These are phyloP conservation scores for Lipomyces mesembrius DNA, from an alignment of 805 yeast genomes.

Conservation along the genomic window DNA sequence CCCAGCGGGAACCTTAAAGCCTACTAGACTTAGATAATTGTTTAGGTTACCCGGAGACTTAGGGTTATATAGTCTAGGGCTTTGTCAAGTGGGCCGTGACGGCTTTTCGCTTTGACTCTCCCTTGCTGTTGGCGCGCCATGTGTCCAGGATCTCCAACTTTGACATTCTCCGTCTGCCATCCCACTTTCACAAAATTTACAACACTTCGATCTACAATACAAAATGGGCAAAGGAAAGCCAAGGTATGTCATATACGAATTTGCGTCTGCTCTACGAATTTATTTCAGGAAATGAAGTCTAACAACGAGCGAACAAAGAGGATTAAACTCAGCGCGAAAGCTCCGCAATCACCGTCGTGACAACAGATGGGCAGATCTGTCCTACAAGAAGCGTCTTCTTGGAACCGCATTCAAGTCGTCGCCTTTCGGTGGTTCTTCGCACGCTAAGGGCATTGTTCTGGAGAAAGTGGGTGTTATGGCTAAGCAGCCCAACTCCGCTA, in stretches of 20 bases:
- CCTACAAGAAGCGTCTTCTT: constrained; percentile 97
- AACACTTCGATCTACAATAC: constrained; percentile 12
- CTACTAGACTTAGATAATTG: not conserved
- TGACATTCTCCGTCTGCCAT: too few relatives aligned
- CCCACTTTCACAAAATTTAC: too few relatives aligned
- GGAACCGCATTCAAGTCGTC: constrained; percentile 99
- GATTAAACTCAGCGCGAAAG: constrained; percentile 99
- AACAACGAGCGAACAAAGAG: constrained; percentile 59
- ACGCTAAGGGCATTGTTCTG: constrained; percentile 99
- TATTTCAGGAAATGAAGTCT: not conserved
- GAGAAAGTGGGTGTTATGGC: constrained; percentile 99
- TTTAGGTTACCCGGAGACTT: not conserved
- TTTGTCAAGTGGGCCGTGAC: constrained; percentile 11
- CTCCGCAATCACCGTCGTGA: constrained; percentile 99
- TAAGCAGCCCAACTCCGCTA: constrained; percentile 99
- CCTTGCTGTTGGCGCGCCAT: too few relatives aligned
- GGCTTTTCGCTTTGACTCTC: not conserved
- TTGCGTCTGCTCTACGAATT: not conserved
- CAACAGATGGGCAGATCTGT: constrained; percentile 99
- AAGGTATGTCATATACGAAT: constrained; percentile 41
- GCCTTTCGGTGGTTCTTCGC: constrained; percentile 99
- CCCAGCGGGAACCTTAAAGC: not conserved
- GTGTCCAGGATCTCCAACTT: too few relatives aligned
- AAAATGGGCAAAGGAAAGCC: constrained; percentile 99
- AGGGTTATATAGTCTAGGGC: constrained; percentile 3